phyloP scores from a whole-genome alignment of 169 alveolate genomes.

The Plasmodium yoelii region DNA sequence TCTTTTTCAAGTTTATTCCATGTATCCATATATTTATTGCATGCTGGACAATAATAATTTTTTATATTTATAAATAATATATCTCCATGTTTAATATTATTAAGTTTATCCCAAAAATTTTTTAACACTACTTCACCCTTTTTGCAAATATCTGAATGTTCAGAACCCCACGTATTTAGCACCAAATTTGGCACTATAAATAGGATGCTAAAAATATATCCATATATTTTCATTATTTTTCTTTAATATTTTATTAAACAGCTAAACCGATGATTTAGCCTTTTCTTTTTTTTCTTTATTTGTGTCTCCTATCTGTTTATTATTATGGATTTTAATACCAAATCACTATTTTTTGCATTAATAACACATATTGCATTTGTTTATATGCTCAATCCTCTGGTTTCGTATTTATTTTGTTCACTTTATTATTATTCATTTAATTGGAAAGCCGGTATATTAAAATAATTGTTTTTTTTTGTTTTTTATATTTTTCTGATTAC shows the following conservation, averaged over 20 bases:
- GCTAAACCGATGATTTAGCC: background rate
- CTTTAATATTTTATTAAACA: too few relatives aligned
- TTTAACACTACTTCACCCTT: constrained; percentile 33
- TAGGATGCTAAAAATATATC: background rate
- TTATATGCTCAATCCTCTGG: too few relatives aligned
- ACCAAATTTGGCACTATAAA: background rate
- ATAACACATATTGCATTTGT: too few relatives aligned
- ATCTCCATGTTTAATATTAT: constrained; percentile 44
- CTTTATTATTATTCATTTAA: too few relatives aligned
- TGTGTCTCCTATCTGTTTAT: background rate
- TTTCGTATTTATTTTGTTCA: too few relatives aligned
- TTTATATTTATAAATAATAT: constrained; percentile 35
- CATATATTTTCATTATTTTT: background rate
- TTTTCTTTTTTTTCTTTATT: background rate
- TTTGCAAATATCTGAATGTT: constrained; percentile 28
- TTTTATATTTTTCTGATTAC: too few relatives aligned
- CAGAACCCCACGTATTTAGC: background rate
- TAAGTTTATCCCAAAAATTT: constrained; percentile 29
- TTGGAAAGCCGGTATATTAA: too few relatives aligned
- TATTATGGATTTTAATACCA: background rate
- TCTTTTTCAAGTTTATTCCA: constrained; percentile 47
- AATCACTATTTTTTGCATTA: too few relatives aligned
- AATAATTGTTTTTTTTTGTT: too few relatives aligned
- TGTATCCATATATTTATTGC: constrained; percentile 31
- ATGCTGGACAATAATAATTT: constrained; percentile 67